Evolutionary conservation across 192 early-diverging fungal species (phyloP).

Genomic region (Chytriomyces confervae): DNA sequence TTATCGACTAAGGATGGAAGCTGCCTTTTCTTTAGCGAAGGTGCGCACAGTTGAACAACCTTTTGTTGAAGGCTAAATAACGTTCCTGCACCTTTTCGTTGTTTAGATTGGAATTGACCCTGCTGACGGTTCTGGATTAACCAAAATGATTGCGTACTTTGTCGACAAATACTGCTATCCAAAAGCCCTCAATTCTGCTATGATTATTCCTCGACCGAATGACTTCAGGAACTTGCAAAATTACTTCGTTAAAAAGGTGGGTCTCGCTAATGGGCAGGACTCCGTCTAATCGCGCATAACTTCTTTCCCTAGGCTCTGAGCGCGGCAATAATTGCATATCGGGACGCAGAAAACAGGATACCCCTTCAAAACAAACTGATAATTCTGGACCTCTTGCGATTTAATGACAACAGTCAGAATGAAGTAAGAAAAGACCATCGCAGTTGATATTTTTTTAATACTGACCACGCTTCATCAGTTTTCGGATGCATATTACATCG

Average conservation of each 20-base stretch:
- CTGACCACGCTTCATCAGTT: conserved; percentile 48
- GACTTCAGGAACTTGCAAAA: conserved; percentile 86
- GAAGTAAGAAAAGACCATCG: conserved; percentile 43
- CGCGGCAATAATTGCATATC: conserved; percentile 71
- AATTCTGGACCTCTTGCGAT: conserved; percentile 78
- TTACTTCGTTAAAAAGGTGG: conserved; percentile 90
- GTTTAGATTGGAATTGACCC: conserved; percentile 22
- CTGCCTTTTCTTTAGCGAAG: conserved; percentile 46
- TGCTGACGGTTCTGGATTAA: background rate
- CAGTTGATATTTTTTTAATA: background rate
- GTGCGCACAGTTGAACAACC: background rate
- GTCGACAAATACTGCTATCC: conserved; percentile 71
- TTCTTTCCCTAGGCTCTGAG: conserved; percentile 34
- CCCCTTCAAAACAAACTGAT: conserved; percentile 68
- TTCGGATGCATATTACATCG: conserved; percentile 81
- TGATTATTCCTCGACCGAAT: conserved; percentile 63
- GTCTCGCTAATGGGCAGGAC: background rate
- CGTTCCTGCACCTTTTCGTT: background rate
- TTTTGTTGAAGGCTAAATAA: conserved; percentile 1
- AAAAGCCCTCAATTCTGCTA: conserved; percentile 41
- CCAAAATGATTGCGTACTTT: conserved; percentile 64
- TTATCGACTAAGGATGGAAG: conserved; percentile 73
- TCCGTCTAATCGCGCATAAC: background rate
- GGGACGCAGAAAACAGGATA: conserved; percentile 67
- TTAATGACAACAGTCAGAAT: conserved; percentile 95